A percentile compares a stretch with the other conserved stretches of the same genome.
Conservation (phyloP, 331 rosid species). For the Stylosanthes scabra region DNA sequence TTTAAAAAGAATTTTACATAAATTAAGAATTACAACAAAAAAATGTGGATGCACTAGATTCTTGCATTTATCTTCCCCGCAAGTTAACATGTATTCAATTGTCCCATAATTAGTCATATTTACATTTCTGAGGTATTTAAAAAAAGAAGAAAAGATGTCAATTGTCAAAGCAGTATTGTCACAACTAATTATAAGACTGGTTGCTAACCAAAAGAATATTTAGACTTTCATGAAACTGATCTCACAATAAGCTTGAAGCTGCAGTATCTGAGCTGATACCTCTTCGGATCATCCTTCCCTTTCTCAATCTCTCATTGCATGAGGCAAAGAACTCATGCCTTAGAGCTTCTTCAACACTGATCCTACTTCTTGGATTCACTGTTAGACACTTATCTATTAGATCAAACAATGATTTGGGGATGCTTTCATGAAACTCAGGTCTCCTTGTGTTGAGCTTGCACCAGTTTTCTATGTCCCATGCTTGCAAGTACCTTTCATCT, state of each 20-base stretch:
- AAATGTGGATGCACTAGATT: not conserved
- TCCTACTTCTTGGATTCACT: constrained; percentile 70
- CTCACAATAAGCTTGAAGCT: constrained; percentile 12
- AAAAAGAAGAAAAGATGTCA: not conserved
- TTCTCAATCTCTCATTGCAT: constrained; percentile 47
- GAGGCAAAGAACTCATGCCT: constrained; percentile 69
- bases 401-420: constrained; percentile 61
- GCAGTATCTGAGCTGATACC: constrained; percentile 28
- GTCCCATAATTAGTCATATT: constrained; percentile 11
- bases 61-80: not conserved
- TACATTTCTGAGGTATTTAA: constrained; percentile 15
- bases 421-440: constrained; percentile 55
- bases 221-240: constrained; percentile 14
- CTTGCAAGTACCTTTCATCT: constrained; percentile 49
- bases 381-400: constrained; percentile 68
- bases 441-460: constrained; percentile 60
- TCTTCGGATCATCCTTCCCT: constrained; percentile 49
- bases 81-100: not conserved
- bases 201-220: constrained; percentile 13
- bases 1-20: not conserved
- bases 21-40: not conserved
- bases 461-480: constrained; percentile 58
- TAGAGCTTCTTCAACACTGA: constrained; percentile 67
- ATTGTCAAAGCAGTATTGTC: not conserved
- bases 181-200: not conserved